A percentile compares a stretch with the other conserved stretches of the same genome.
Conservation (phyloP, 179 eudicot genomes). For the Gypsophila paniculata region DNA sequence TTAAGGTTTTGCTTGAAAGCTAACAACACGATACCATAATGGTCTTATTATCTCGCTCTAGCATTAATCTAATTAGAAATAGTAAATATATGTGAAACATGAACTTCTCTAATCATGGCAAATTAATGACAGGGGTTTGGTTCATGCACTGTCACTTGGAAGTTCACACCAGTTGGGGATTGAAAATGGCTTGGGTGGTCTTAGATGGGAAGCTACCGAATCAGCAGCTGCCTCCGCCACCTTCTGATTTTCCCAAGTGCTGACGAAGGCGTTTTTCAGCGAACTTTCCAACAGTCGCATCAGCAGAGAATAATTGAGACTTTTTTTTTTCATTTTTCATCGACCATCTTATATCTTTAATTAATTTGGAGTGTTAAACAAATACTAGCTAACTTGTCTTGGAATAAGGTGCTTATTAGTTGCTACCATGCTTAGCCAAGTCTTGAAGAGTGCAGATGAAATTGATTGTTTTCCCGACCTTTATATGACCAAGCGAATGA, state of each 20-base stretch:
- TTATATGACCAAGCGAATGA: constrained; percentile 5
- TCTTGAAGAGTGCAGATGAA: neutral
- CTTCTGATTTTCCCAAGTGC: constrained; percentile 29
- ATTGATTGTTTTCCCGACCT: neutral
- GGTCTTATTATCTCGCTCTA: neutral
- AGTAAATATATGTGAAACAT: neutral
- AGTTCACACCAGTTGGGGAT: constrained; percentile 32
- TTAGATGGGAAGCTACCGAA: constrained; percentile 25
- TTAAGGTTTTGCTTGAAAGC: no score
- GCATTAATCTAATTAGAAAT: neutral
- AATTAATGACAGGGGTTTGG: constrained; percentile 25
- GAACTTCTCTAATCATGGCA: neutral
- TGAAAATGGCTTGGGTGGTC: constrained; percentile 32
- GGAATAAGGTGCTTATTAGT: neutral
- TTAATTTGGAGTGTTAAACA: constrained; percentile 2
- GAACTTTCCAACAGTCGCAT: neutral
- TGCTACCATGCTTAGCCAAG: neutral
- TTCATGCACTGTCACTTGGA: constrained; percentile 33
- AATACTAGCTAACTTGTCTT: neutral
- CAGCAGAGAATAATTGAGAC: neutral
- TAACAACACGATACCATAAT: neutral
- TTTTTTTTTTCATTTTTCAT: neutral
- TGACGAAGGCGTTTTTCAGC: neutral
- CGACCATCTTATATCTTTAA: neutral
- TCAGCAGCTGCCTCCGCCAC: constrained; percentile 31